Percentiles rank a stretch among this genome's conserved stretches.
Conservation (phyloP, 257 asterid genomes). For the Solanum paucissectum region DNA sequence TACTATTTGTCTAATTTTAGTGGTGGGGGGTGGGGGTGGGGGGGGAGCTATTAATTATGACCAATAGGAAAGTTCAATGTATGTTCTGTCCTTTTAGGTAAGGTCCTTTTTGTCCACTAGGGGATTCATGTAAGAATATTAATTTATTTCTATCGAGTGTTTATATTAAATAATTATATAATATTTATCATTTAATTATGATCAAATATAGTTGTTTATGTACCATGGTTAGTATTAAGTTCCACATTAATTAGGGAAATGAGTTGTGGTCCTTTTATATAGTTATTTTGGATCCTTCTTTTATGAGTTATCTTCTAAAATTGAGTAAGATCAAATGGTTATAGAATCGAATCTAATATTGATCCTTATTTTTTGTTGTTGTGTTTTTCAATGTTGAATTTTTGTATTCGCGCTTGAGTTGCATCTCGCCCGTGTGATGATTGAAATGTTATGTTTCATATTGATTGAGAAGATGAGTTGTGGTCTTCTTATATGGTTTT, state of each 20-base stretch:
- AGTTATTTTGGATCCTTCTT: no score
- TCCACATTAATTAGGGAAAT: not conserved
- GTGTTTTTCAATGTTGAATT: not conserved
- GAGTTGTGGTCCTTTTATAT: no score
- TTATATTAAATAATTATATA: not conserved
- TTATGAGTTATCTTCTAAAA: not conserved
- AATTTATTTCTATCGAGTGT: not conserved
- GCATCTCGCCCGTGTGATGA: not conserved
- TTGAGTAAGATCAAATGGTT: not conserved
- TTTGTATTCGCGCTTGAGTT: not conserved
- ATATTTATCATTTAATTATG: not conserved
- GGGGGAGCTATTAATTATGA: not conserved
- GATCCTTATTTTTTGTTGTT: not conserved
- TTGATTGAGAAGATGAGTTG: not conserved
- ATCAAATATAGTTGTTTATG: not conserved
- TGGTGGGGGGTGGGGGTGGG: not conserved
- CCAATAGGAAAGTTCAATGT: not conserved
- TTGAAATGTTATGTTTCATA: not conserved
- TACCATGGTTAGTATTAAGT: not conserved
- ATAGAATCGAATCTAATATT: no score
- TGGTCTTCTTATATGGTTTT: no score
- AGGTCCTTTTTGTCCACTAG: not conserved
- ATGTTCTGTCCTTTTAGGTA: not conserved
- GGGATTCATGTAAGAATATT: not conserved
- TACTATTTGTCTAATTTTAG: not conserved